Conservation (phyloP, 2,329 filamentous ascomycete species). For the Colletotrichum lindemuthianum region DNA sequence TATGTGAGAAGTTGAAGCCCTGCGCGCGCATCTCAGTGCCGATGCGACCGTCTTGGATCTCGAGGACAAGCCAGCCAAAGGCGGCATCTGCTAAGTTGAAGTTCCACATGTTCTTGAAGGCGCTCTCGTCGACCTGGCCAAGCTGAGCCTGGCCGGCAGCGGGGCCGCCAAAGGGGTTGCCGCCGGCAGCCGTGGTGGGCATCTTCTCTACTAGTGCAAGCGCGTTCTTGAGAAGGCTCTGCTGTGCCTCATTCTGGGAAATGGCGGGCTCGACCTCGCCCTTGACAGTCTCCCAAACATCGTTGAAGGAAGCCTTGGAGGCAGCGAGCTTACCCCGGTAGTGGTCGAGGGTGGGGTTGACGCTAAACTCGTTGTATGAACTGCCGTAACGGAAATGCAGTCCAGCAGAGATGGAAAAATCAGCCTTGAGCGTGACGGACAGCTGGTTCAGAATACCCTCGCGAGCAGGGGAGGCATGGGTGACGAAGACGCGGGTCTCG, state of each 20-base stretch:
- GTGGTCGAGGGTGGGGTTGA: slow-evolving; percentile 97
- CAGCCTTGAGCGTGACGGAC: slow-evolving; percentile 95
- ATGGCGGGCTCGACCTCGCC: slow-evolving; percentile 95
- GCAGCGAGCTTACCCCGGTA: slow-evolving; percentile 98
- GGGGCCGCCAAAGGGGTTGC: slow-evolving; percentile 94
- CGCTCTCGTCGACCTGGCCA: slow-evolving; percentile 95
- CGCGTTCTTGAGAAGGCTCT: slow-evolving; percentile 90
- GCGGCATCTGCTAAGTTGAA: slow-evolving; percentile 98
- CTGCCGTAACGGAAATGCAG: slow-evolving; percentile 98
- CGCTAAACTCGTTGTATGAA: slow-evolving; percentile 99
- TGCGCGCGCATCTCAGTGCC: slow-evolving; percentile 99
- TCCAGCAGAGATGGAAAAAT: slow-evolving; percentile 97
- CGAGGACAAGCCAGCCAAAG: slow-evolving; percentile 94
- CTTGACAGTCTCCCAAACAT: slow-evolving; percentile 99
- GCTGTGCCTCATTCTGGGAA: slow-evolving; percentile 90
- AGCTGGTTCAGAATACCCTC: slow-evolving; percentile 98
- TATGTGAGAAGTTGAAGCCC: slow-evolving; percentile 98
- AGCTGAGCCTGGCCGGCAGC: slow-evolving; percentile 76
- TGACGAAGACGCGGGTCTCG: slow-evolving; percentile 96
- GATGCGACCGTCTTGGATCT: slow-evolving; percentile 94
- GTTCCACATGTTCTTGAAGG: slow-evolving; percentile 99
- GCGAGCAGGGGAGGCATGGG: slow-evolving; percentile 94
- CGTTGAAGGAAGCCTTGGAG: slow-evolving; percentile 97
- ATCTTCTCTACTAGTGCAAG: slow-evolving; percentile 97
- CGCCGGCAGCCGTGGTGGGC: slow-evolving; percentile 92